These are phyloP conservation scores for Marasmius sp. DNA, from an alignment of 1,284 basidiomycete genomes.

Conservation along the genomic window DNA sequence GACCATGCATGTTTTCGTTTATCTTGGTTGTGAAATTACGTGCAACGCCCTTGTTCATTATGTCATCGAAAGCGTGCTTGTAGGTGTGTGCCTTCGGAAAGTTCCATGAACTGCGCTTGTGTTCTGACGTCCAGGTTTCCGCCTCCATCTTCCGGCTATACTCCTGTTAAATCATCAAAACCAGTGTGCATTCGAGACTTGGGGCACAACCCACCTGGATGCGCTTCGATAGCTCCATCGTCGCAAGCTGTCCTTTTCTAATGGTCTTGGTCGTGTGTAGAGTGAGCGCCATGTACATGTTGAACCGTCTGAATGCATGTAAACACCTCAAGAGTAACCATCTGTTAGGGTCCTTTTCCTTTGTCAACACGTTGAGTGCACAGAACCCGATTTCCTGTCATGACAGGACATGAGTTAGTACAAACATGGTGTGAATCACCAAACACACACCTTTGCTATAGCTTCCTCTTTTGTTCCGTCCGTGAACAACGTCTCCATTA, in stretches of 20 bases:
- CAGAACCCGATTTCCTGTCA: conserved; percentile 21
- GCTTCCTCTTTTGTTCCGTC: conserved; percentile 16
- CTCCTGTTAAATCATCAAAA: neutral
- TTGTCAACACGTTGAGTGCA: neutral
- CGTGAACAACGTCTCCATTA: conserved; percentile 19
- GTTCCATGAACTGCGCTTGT: conserved; percentile 15
- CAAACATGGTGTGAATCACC: neutral
- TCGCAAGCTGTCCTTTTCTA: neutral
- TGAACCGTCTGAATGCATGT: neutral
- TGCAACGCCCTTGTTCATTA: conserved; percentile 24
- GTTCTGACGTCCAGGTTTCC: neutral
- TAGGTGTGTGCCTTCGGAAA: conserved; percentile 18
- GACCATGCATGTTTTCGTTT: conserved; percentile 22
- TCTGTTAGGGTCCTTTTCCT: neutral
- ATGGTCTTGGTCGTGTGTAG: conserved; percentile 1
- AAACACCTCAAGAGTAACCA: neutral
- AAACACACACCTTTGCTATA: neutral
- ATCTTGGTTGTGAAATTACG: conserved; percentile 24
- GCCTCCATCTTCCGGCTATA: neutral
- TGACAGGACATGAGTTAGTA: conserved; percentile 23
- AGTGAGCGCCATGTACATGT: neutral
- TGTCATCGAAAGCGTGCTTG: conserved; percentile 23
- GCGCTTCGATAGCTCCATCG: neutral
- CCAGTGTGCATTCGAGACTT: neutral
- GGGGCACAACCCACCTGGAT: neutral